These are phyloP conservation scores for Globisporangium okanoganense DNA, from an alignment of 352 stramenopile species.

Conservation along the genomic window DNA sequence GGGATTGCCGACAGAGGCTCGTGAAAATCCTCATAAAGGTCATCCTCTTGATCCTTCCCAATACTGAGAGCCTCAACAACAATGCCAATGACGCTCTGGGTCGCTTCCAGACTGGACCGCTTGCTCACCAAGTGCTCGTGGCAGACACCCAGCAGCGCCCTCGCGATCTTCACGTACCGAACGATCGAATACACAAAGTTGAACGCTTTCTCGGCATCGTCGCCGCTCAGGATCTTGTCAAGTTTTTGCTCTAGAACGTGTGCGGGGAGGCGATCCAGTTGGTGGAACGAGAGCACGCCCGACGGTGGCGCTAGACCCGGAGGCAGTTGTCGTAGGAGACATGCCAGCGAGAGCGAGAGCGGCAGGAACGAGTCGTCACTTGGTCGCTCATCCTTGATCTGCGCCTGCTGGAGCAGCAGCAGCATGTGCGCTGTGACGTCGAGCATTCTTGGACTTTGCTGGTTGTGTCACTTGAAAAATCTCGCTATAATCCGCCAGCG, in stretches of 20 bases:
- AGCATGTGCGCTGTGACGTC: conserved; percentile 43
- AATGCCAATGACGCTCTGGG: conserved; percentile 21
- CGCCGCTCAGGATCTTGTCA: conserved; percentile 12
- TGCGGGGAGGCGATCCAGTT: conserved; percentile 39
- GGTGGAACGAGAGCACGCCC: conserved; percentile 30
- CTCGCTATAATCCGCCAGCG: background rate
- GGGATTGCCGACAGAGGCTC: background rate
- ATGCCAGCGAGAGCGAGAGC: conserved; percentile 40
- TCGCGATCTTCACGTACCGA: conserved; percentile 33
- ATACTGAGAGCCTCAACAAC: conserved; percentile 14
- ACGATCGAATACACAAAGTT: conserved; percentile 34
- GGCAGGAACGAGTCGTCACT: conserved; percentile 49
- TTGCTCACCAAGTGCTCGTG: conserved; percentile 35
- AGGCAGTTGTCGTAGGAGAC: conserved; percentile 44
- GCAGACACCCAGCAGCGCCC: conserved; percentile 35
- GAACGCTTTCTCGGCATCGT: conserved; percentile 23
- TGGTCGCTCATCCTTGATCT: conserved; percentile 34
- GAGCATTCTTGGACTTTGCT: conserved; percentile 21
- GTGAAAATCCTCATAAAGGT: background rate
- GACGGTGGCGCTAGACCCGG: conserved; percentile 31
- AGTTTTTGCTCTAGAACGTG: conserved; percentile 28
- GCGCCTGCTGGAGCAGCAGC: conserved; percentile 44
- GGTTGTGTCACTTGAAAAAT: background rate
- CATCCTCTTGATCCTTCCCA: conserved; percentile 8
- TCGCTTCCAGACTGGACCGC: conserved; percentile 26